phyloP scores from a whole-genome alignment of 2,329 filamentous ascomycete species.

The Ceratocystis eucalypticola region DNA sequence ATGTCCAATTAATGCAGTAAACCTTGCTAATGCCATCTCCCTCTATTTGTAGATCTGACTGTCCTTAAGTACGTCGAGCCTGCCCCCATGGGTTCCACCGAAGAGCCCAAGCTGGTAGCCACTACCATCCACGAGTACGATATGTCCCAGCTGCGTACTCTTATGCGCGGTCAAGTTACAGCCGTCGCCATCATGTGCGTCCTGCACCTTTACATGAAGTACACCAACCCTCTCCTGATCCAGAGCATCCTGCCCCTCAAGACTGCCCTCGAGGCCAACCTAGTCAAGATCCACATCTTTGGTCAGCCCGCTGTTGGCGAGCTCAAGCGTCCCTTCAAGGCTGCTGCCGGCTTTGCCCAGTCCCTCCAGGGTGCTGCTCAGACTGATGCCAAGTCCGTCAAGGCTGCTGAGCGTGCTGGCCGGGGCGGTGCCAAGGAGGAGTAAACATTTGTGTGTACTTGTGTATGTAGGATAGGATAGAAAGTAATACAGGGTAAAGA shows the following conservation, averaged over 20 bases:
- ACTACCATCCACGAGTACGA: constrained; percentile 97
- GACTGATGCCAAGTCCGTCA: constrained; percentile 84
- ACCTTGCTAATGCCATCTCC: constrained; percentile 15
- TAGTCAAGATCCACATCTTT: constrained; percentile 89
- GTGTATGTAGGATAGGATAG: constrained; percentile 10
- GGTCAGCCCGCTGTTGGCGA: constrained; percentile 79
- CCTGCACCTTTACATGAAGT: constrained; percentile 99
- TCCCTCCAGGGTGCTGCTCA: constrained; percentile 62
- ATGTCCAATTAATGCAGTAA: not conserved
- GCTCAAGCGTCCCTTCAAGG: constrained; percentile 93
- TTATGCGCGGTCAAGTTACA: constrained; percentile 88
- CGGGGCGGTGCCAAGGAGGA: constrained; percentile 60
- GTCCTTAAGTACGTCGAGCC: constrained; percentile 98
- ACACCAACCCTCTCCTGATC: constrained; percentile 97
- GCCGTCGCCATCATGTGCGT: constrained; percentile 95
- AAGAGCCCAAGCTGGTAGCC: constrained; percentile 91
- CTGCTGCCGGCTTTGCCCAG: constrained; percentile 66
- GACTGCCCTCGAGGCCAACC: constrained; percentile 84
- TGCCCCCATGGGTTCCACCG: constrained; percentile 77
- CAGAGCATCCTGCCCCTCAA: constrained; percentile 98
- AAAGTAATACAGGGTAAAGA: constrained; percentile 2
- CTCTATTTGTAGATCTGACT: constrained; percentile 59
- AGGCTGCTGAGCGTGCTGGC: constrained; percentile 63
- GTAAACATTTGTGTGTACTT: constrained; percentile 30
- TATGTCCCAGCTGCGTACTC: constrained; percentile 61